Base-by-base conservation (phyloP, 2,329 filamentous ascomycete genomes). In the Bipolaris bicolor region DNA sequence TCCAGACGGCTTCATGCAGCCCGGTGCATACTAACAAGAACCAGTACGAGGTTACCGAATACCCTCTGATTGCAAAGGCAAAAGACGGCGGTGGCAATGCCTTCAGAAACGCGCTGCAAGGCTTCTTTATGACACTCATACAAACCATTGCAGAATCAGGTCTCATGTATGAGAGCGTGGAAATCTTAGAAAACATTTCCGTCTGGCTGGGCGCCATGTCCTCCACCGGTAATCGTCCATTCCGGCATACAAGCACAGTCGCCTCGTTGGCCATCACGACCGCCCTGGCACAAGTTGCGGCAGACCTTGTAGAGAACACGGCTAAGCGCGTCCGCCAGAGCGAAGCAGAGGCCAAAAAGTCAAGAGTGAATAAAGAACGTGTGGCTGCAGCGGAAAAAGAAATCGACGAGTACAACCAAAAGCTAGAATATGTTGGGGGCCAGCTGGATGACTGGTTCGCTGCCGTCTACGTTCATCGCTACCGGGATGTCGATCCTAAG, bases 191-290 rank as follows among this genome's bases (percentile, higher is more conserved):
- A 73, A 97, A 96, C 71, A 85, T 98, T 46, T 88, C 92, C 66
- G 84, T 91, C 56, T 99, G 95, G 95, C 83, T 97, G 58, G 89
- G 88, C 37, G 90, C 91, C 57, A 91, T 99, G 89, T 95, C 94
- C 2, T 95, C 92, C 3, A 93, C 92, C 0, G 84, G 87, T 3
- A 88, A 94, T 60, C 88, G 95, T 53, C 92, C 95, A 1, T 97
- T 99, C 77, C 86, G 95, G 63, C 95, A 99, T 77, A 99, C 95
- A 0, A 90, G 93, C 0, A 97, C 94, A 1, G 88, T 95, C 0
- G 88, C 94, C 22, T 89, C 91, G 1, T 80, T 98, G 33, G 85
- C 91, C 15, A 89, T 97, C 63, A 89, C 91, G 54, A 91, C 87
- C 33, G 86, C 90, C 0, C 81, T 98, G 24, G 93, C 92, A 62